Evolutionary conservation across 2,329 filamentous ascomycete species (phyloP).

Genomic region (Xylariales sp.): DNA sequence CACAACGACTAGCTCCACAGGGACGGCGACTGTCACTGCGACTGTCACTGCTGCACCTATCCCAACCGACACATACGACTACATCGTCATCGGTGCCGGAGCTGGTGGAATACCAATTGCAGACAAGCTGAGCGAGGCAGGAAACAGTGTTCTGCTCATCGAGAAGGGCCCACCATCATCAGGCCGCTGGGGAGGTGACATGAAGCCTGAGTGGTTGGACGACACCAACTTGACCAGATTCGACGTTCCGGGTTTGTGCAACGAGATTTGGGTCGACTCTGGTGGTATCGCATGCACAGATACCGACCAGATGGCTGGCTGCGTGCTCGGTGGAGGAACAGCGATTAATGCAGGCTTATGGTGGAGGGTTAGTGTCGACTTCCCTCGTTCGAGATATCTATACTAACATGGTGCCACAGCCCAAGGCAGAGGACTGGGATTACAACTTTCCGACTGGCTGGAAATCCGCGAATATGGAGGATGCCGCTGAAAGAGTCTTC

Average conservation of each 20-base stretch:
- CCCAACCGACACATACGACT: slow-evolving; percentile 44
- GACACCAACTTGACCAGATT: slow-evolving; percentile 63
- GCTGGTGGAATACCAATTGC: slow-evolving; percentile 57
- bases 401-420: slow-evolving; percentile 29
- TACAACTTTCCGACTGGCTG: slow-evolving; percentile 66
- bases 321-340: slow-evolving; percentile 63
- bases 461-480: slow-evolving; percentile 58
- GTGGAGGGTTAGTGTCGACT: slow-evolving; percentile 41
- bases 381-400: not conserved
- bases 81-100: slow-evolving; percentile 57
- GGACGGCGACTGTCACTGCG: slow-evolving; percentile 21
- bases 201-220: slow-evolving; percentile 50
- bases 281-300: slow-evolving; percentile 63
- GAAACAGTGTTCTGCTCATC: slow-evolving; percentile 60
- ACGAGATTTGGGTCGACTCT: slow-evolving; percentile 64
- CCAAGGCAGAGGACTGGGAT: slow-evolving; percentile 59
- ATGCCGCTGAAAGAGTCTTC: slow-evolving; percentile 59
- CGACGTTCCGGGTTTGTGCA: slow-evolving; percentile 67
- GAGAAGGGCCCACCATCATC: slow-evolving; percentile 59
- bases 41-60: slow-evolving; percentile 28
- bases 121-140: slow-evolving; percentile 58
- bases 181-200: slow-evolving; percentile 57
- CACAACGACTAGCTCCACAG: slow-evolving; percentile 16
- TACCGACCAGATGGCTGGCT: slow-evolving; percentile 69
- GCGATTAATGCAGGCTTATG: slow-evolving; percentile 65